Conservation (phyloP, 2,329 filamentous ascomycete genomes). For the Ilyonectria mors-panacis region DNA sequence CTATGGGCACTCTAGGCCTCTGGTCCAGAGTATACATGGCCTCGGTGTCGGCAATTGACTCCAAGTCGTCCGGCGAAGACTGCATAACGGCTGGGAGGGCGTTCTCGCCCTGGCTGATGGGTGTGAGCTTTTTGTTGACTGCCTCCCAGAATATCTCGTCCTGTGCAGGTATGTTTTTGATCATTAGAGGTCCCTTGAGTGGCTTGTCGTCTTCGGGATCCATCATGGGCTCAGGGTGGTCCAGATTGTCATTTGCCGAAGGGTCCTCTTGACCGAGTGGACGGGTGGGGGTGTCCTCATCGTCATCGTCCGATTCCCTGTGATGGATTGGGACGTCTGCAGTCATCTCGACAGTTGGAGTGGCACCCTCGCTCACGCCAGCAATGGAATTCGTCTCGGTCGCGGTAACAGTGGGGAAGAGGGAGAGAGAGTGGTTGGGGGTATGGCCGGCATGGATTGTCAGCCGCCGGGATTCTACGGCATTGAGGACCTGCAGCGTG, state of each 20-base stretch:
- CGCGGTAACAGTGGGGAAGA: slow-evolving; percentile 61
- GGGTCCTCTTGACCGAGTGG: slow-evolving; percentile 18
- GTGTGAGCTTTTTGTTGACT: slow-evolving; percentile 67
- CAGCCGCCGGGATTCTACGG: slow-evolving; percentile 65
- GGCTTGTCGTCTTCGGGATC: slow-evolving; percentile 61
- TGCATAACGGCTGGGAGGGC: slow-evolving; percentile 62
- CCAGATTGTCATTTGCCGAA: slow-evolving; percentile 29
- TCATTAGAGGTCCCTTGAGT: slow-evolving; percentile 67
- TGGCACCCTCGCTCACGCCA: slow-evolving; percentile 49
- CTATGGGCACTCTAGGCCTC: slow-evolving; percentile 21
- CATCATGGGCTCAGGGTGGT: slow-evolving; percentile 48
- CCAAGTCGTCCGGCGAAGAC: slow-evolving; percentile 50
- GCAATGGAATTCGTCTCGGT: slow-evolving; percentile 53
- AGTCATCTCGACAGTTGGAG: slow-evolving; percentile 46
- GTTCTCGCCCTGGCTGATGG: slow-evolving; percentile 63
- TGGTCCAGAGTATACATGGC: slow-evolving; percentile 28
- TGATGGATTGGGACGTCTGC: slow-evolving; percentile 23
- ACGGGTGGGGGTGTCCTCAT: slow-evolving; percentile 18
- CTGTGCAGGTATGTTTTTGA: slow-evolving; percentile 69
- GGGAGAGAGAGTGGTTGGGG: slow-evolving; percentile 71
- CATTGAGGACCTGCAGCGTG: slow-evolving; percentile 63
- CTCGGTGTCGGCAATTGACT: slow-evolving; percentile 36
- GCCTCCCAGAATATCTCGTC: slow-evolving; percentile 69
- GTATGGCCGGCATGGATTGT: slow-evolving; percentile 76
- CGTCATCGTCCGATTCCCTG: slow-evolving; percentile 19